Evolutionary conservation across 2,329 filamentous ascomycete species (phyloP).

Genomic region (Zymoseptoria ardabiliae): DNA sequence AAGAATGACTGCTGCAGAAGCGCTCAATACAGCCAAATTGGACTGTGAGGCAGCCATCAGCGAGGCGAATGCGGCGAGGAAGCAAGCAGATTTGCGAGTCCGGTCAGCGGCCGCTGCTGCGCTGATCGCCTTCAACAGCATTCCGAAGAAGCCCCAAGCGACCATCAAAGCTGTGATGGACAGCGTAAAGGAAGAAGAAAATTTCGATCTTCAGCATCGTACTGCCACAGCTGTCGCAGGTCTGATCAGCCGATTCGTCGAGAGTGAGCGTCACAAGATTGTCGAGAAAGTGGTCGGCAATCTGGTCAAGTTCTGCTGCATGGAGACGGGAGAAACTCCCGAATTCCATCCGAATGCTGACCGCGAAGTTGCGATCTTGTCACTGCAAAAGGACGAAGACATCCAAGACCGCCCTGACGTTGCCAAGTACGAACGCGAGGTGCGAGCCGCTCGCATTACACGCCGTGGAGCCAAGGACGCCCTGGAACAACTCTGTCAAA

Average conservation of each 20-base stretch:
- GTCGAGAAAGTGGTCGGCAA: conserved; percentile 96
- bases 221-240: conserved; percentile 78
- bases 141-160: conserved; percentile 87
- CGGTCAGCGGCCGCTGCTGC: conserved; percentile 80
- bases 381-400: conserved; percentile 95
- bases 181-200: conserved; percentile 92
- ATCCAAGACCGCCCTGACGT: conserved; percentile 86
- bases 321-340: conserved; percentile 94
- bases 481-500: conserved; percentile 74
- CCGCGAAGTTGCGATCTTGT: conserved; percentile 75
- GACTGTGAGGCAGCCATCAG: conserved; percentile 65
- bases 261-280: conserved; percentile 69
- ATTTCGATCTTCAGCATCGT: conserved; percentile 75
- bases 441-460: conserved; percentile 80
- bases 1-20: conserved; percentile 71
- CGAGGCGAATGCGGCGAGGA: conserved; percentile 72
- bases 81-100: conserved; percentile 75
- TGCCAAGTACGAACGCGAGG: conserved; percentile 81
- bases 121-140: conserved; percentile 73
- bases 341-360: conserved; percentile 80
- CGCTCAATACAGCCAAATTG: conserved; percentile 68
- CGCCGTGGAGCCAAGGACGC: conserved; percentile 90
- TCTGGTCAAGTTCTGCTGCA: conserved; percentile 92
- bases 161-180: conserved; percentile 98
- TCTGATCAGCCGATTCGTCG: conserved; percentile 79